Evolutionary conservation across 768 basidiomycete genomes (phyloP).

Genomic region (Leccinum sublutescens): DNA sequence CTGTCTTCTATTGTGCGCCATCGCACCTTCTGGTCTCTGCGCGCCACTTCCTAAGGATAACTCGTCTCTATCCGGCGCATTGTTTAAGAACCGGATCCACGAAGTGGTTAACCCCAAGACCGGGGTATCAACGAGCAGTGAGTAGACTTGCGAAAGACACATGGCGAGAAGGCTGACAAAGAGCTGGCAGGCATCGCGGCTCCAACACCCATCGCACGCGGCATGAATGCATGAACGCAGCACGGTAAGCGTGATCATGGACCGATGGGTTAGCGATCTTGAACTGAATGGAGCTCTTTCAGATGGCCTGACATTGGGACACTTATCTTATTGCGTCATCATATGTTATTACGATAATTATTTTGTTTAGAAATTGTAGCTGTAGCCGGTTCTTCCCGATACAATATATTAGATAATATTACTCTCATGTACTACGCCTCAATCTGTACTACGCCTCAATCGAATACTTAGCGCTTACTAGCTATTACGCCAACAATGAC

Average conservation of each 20-base stretch:
- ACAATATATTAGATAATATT: background rate
- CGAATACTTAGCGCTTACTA: no score
- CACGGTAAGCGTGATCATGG: background rate
- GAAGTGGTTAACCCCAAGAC: conserved; percentile 16
- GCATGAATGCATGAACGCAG: background rate
- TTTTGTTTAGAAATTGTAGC: background rate
- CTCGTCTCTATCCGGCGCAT: conserved; percentile 6
- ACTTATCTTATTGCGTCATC: background rate
- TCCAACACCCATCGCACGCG: background rate
- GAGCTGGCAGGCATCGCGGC: background rate
- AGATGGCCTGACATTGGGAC: background rate
- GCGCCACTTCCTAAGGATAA: conserved; percentile 7
- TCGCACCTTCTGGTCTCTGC: conserved; percentile 17
- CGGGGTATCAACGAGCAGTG: conserved; percentile 1
- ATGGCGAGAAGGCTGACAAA: conserved; percentile 4
- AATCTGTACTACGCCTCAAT: background rate
- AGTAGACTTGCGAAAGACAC: background rate
- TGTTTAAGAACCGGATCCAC: conserved; percentile 24
- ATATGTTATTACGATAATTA: background rate
- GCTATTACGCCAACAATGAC: no score
- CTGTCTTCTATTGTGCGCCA: conserved; percentile 14
- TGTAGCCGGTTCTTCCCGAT: background rate
- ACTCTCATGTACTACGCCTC: background rate
- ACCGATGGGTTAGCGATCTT: background rate
- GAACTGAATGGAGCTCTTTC: background rate